phyloP scores from a whole-genome alignment of 1,139 yeast genomes.

The Yamadazyma triangularis region DNA sequence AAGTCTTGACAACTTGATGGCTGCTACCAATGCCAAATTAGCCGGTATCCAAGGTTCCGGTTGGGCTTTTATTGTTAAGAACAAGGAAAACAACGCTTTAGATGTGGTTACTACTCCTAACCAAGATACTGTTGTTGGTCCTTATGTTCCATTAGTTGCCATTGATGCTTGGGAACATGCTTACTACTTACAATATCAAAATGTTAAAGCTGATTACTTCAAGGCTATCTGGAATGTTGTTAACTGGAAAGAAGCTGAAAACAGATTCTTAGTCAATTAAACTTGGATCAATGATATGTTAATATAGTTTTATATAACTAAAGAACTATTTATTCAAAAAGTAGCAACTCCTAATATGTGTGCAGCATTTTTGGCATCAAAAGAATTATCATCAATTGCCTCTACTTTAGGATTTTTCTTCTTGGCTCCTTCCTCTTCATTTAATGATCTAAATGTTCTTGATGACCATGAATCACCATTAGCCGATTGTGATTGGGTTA shows the following conservation, averaged over 20 bases:
- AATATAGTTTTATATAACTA: not conserved
- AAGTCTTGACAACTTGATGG: constrained; percentile 35
- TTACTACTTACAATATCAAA: constrained; percentile 46
- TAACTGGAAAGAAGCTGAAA: constrained; percentile 46
- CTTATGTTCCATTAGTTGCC: constrained; percentile 40
- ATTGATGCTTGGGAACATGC: constrained; percentile 53
- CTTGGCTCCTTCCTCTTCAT: constrained; percentile 29
- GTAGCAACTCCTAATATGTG: constrained; percentile 71
- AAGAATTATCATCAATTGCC: constrained; percentile 16
- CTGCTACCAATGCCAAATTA: constrained; percentile 34
- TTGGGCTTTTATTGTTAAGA: constrained; percentile 46
- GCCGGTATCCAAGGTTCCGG: constrained; percentile 47
- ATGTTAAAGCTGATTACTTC: constrained; percentile 44
- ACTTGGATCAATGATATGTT: constrained; percentile 1
- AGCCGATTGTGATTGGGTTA: constrained; percentile 45
- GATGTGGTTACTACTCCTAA: constrained; percentile 41
- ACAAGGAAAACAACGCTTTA: constrained; percentile 37
- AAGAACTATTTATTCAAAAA: constrained; percentile 31
- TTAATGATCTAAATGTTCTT: constrained; percentile 56
- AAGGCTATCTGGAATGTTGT: constrained; percentile 47
- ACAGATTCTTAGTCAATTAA: constrained; percentile 22
- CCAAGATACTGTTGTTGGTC: constrained; percentile 43
- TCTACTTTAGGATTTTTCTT: constrained; percentile 13
- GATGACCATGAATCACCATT: constrained; percentile 62
- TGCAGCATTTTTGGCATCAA: constrained; percentile 85